Evolutionary conservation across 768 basidiomycete species (phyloP).

Genomic region (Suillus americanus): DNA sequence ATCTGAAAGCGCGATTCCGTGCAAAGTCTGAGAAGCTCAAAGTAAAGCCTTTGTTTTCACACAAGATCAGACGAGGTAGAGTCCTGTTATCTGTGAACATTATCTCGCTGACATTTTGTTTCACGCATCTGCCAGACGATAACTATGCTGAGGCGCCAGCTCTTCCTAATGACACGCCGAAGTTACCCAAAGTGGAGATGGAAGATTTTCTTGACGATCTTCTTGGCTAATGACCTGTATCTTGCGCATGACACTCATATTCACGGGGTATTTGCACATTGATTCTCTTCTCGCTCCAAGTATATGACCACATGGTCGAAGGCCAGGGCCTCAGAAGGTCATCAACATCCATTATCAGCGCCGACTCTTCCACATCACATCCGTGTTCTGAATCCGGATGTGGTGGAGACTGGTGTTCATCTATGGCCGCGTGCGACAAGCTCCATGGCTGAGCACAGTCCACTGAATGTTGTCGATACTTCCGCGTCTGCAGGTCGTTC

Average conservation of each 20-base stretch:
- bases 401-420: background rate
- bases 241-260: background rate
- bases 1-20: constrained; percentile 58
- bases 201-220: constrained; percentile 73
- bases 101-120: background rate
- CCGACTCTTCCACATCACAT: background rate
- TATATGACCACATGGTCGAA: background rate
- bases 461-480: background rate
- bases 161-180: constrained; percentile 39
- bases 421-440: background rate
- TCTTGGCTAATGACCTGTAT: constrained; percentile 34
- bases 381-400: background rate
- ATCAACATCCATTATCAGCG: background rate
- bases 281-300: background rate
- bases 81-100: constrained; percentile 2
- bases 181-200: constrained; percentile 56
- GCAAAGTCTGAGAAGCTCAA: constrained; percentile 52
- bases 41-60: constrained; percentile 33
- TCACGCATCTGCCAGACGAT: constrained; percentile 26
- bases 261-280: background rate
- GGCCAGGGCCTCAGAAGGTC: background rate
- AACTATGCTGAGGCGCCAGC: constrained; percentile 50
- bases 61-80: constrained; percentile 40
- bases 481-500: background rate
- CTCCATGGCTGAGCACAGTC: background rate